A percentile compares a stretch with the other conserved stretches of the same genome.
Evolutionary conservation across 2,329 filamentous ascomycete species (phyloP).

Genomic region (Annulohypoxylon truncatum): DNA sequence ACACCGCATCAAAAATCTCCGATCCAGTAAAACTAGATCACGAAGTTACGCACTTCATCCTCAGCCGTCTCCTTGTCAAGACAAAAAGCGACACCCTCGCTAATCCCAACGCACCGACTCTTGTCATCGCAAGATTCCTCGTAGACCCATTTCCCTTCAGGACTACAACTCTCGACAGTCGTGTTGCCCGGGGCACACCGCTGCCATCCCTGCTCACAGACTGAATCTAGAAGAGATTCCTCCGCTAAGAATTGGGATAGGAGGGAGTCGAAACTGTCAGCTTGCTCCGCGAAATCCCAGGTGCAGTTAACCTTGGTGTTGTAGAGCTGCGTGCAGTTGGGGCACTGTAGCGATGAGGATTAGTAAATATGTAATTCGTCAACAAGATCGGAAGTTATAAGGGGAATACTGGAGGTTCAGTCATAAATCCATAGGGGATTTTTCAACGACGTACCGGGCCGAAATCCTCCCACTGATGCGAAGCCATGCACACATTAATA

Average conservation of each 20-base stretch:
- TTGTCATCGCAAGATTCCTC: background rate
- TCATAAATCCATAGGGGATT: background rate
- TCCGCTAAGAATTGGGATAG: background rate
- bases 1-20: background rate
- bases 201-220: constrained; percentile 3
- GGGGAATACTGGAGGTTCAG: background rate
- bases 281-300: background rate
- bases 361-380: background rate
- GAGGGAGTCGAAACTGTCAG: background rate
- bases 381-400: no score
- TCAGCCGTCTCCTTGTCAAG: background rate
- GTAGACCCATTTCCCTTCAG: background rate
- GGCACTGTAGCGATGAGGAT: constrained; percentile 8
- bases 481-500: constrained; percentile 4
- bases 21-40: background rate
- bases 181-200: constrained; percentile 5
- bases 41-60: background rate
- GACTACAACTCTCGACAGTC: background rate
- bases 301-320: constrained; percentile 23
- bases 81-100: constrained; percentile 3
- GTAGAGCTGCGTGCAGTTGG: constrained; percentile 27
- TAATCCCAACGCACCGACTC: background rate
- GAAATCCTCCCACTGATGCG: constrained; percentile 23
- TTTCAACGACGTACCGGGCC: constrained; percentile 12
- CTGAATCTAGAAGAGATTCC: background rate